Base-by-base conservation (phyloP, 345 rosid genomes). In the Arabis alpina region DNA sequence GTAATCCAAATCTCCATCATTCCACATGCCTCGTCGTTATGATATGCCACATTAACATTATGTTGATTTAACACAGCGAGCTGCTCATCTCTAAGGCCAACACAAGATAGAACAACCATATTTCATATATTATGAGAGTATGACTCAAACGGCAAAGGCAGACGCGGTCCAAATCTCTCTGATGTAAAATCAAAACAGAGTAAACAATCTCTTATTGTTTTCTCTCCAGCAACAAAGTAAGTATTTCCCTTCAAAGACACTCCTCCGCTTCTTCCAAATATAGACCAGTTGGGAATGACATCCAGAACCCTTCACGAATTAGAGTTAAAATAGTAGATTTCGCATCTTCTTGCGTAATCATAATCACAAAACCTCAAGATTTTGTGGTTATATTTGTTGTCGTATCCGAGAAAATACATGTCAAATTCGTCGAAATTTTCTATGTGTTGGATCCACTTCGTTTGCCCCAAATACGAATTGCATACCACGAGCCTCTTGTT, bases 361-460 rank as follows among this genome's bases (percentile, higher is more conserved):
- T 4, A 6, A 1, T 23, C 6, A 23, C 2, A 27, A 1, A 56
- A 56, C 43, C 39, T 37, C 28, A 57, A 12, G 8, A 57, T 19
- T 57, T 57, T 57, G 62, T 39, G 16, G 47, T 54, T 54, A 54
- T 42, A 15, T n/a, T 57, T 39, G 6, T 34, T 39, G 32, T 39
- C 62, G 3, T 39, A 57, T 37, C 62, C 62, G 28, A 57, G 8
- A 39, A 30, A 47, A 39, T 16, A 36, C 43, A 23, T 3, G 5
- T 23, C 54, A 1, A 50, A 23, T 0, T 2, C 16, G 28, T 34
- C 6, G 13, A 19, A 23, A 50, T 3, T 19, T 3, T 3, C 4
- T 32, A 6, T 56, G 9, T 43, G 43, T 36, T 15, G 13, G n/a
- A 56, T 39, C 30, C 24, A 39, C 32, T 30, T 39, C 0, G 47